Percentiles rank a stretch among this genome's conserved stretches.
Conservation (phyloP, 139 green algal genomes). For the Diplosphaera chodatii region DNA sequence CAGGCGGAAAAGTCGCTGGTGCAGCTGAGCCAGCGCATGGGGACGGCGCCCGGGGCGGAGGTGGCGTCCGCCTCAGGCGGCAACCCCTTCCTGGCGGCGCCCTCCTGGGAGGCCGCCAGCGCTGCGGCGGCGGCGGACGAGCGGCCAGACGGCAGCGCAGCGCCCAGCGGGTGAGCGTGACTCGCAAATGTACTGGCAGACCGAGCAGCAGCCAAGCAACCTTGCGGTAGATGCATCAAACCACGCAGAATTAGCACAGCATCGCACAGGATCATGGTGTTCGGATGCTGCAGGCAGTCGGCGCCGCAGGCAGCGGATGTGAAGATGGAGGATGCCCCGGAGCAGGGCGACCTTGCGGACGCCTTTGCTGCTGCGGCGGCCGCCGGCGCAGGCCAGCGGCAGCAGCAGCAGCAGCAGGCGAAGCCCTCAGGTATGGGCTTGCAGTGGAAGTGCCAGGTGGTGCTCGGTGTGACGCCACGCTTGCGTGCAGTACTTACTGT, state of each 20-base stretch:
- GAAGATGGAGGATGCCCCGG: not conserved
- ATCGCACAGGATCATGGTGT: no score
- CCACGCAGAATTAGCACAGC: no score
- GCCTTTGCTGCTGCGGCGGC: not conserved
- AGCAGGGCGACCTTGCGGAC: not conserved
- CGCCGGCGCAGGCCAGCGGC: no score
- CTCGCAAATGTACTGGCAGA: no score
- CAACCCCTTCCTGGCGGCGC: constrained; percentile 30
- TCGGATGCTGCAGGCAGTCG: not conserved
- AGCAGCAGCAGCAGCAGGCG: no score
- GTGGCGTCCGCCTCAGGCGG: not conserved
- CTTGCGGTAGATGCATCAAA: no score
- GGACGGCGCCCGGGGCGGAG: not conserved
- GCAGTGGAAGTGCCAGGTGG: no score
- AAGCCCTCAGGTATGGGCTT: no score
- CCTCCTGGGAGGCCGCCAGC: constrained; percentile 13
- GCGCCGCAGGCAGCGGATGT: not conserved
- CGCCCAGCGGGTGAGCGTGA: not conserved
- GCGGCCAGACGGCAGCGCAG: not conserved
- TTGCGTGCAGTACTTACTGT: no score
- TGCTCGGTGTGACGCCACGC: no score
- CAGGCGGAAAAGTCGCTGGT: constrained; percentile 24
- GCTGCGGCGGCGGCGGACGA: not conserved
- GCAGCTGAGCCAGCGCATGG: constrained; percentile 18
- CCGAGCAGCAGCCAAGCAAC: no score